Evolutionary conservation across 2,329 filamentous ascomycete species (phyloP), one percentile per base, ranked within the genome.

Genomic region (Colletotrichum euphorbiae): DNA sequence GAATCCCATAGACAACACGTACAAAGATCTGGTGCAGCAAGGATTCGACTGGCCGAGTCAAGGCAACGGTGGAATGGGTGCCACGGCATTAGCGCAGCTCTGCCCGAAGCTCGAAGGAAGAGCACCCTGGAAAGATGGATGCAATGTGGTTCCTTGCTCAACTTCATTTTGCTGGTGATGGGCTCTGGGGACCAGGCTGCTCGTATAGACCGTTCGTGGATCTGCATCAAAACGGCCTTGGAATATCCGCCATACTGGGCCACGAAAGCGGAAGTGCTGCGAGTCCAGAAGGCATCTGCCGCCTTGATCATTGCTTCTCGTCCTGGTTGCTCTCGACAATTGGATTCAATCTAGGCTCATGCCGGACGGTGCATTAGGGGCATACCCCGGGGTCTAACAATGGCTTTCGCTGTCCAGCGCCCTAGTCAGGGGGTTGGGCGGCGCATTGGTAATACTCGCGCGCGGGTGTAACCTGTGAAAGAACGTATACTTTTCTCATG

Each of bases 371-470:
- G 33, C 24, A 57, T 62, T 31, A 45, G 42, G 50, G 17, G 31
- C 19, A 33, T 24, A 45, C 13, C 13, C 13, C 24, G 36, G 48
- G 48, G 48, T 9, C 24, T 24, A 51, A 15, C 31, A 42, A 31
- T n/a, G 43, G 42, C 21, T 33, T 33, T 54, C n/a, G 19, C 55
- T 12, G 6, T 13, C 17, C 12, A 48, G 55, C 21, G 24, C n/a
- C 36, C 51, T 67, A 63, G 51, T 57, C 64, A 52, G 42, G 50
- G 63, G 54, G 58, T n/a, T 57, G 64, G 43, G 21, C 54, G 24
- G 42, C 54, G 66, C 66, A 55, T 69, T 68, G 54, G 54, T 55
- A 65, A 68, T 68, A 38, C 11, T 55, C 61, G 48, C 61, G 66
- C 65, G 59, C 46, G 54, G 21, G 8, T 42, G 38, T 56, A 56